A percentile compares a stretch with the other conserved stretches of the same genome.
Conservation (phyloP, 164 flowering plant genomes). For the Litsea cubeba region DNA sequence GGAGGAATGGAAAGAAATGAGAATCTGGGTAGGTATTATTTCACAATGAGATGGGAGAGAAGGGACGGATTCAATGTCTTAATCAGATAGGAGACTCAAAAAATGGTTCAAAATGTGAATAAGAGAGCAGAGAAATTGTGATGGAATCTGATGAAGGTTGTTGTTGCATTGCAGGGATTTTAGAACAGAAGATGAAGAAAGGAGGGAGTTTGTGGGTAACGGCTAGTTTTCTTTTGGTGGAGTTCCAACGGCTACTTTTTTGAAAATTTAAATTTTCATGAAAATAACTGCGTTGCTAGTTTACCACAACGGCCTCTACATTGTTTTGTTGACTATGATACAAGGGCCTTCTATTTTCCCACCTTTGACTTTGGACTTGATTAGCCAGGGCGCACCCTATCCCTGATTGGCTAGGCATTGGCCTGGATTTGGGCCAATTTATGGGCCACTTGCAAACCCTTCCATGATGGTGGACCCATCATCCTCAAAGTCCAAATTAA, state of each 20-base stretch:
- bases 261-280: neutral
- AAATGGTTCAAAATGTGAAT: neutral
- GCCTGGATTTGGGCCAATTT: no score
- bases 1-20: neutral
- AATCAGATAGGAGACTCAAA: neutral
- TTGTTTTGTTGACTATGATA: no score
- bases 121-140: neutral
- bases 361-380: no score
- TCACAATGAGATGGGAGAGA: neutral
- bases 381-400: no score
- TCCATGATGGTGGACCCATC: no score
- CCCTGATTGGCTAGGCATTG: no score
- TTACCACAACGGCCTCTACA: no score
- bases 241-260: slow-evolving; percentile 18
- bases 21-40: neutral
- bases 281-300: no score
- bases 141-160: neutral
- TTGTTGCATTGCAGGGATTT: neutral
- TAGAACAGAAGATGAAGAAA: neutral
- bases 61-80: neutral
- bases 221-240: slow-evolving; percentile 21
- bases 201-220: slow-evolving; percentile 11
- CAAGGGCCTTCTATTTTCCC: no score
- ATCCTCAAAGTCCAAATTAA: no score
- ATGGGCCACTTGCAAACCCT: no score